phyloP scores from a whole-genome alignment of 352 stramenopile species.

The Achlya hypogyna region DNA sequence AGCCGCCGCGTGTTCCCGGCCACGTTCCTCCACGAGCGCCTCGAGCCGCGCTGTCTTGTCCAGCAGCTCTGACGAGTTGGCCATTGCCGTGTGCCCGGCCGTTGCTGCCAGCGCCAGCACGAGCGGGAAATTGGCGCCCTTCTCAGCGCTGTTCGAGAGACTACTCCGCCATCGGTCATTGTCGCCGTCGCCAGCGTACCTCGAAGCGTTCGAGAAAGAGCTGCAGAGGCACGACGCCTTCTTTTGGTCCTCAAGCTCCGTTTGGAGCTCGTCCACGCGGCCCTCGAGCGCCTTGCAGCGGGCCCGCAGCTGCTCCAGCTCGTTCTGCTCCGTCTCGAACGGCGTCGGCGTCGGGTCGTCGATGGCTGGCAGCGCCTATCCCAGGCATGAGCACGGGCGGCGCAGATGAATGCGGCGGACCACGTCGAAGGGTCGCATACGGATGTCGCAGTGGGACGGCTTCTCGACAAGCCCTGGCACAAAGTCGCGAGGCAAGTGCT shows the following conservation, averaged over 20 bases:
- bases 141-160: slow-evolving; percentile 8
- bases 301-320: slow-evolving; percentile 50
- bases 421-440: slow-evolving; percentile 79
- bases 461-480: slow-evolving; percentile 75
- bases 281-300: slow-evolving; percentile 64
- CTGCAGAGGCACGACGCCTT: slow-evolving; percentile 52
- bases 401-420: slow-evolving; percentile 9
- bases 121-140: slow-evolving; percentile 49
- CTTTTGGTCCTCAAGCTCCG: slow-evolving; percentile 52
- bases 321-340: slow-evolving; percentile 22
- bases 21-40: slow-evolving; percentile 16
- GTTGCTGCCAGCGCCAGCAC: slow-evolving; percentile 68
- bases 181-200: not conserved
- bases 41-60: slow-evolving; percentile 5
- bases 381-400: not conserved
- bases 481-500: slow-evolving; percentile 77
- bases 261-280: slow-evolving; percentile 46
- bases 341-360: slow-evolving; percentile 23
- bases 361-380: slow-evolving; percentile 54
- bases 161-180: slow-evolving; percentile 4
- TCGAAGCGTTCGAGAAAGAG: slow-evolving; percentile 17
- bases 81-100: slow-evolving; percentile 43
- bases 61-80: slow-evolving; percentile 47
- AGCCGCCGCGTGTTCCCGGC: slow-evolving; percentile 34
- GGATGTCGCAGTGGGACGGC: slow-evolving; percentile 80